Percentiles rank a stretch among this genome's conserved stretches.
Evolutionary conservation across 108 stramenopile species (phyloP).

Genomic region (Nannochloropsis granulata): DNA sequence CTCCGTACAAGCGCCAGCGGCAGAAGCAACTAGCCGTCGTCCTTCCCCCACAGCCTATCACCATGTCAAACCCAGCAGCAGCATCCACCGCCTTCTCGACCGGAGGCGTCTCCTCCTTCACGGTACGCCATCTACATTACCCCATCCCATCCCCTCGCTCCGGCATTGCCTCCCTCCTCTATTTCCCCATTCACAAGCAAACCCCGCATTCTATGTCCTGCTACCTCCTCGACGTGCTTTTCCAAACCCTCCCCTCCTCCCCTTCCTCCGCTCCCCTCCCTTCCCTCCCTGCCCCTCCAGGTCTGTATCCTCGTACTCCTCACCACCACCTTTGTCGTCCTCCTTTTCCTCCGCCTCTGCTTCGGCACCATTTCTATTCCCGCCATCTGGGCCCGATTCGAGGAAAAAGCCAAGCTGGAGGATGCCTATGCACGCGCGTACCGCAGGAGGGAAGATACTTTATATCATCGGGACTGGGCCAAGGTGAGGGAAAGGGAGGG

Average conservation of each 20-base stretch:
- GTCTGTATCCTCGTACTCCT: not conserved
- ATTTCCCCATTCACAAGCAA: too few relatives aligned
- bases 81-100: too few relatives aligned
- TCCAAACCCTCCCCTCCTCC: not conserved
- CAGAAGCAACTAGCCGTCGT: too few relatives aligned
- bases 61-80: too few relatives aligned
- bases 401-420: not conserved
- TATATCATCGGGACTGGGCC: not conserved
- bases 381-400: not conserved
- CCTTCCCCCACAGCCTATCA: too few relatives aligned
- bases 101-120: too few relatives aligned
- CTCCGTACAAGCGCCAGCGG: too few relatives aligned
- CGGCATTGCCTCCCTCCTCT: too few relatives aligned
- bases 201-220: too few relatives aligned
- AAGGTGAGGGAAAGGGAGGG: not conserved
- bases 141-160: too few relatives aligned
- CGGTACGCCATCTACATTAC: too few relatives aligned
- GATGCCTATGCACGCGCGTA: not conserved
- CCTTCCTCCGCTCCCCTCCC: not conserved
- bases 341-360: not conserved
- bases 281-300: not conserved
- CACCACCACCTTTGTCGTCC: not conserved
- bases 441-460: not conserved
- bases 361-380: not conserved
- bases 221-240: too few relatives aligned